Base-by-base conservation (phyloP, 176 grass and related monocot genomes). In the sorghum (Sorghum bicolor) region DNA sequence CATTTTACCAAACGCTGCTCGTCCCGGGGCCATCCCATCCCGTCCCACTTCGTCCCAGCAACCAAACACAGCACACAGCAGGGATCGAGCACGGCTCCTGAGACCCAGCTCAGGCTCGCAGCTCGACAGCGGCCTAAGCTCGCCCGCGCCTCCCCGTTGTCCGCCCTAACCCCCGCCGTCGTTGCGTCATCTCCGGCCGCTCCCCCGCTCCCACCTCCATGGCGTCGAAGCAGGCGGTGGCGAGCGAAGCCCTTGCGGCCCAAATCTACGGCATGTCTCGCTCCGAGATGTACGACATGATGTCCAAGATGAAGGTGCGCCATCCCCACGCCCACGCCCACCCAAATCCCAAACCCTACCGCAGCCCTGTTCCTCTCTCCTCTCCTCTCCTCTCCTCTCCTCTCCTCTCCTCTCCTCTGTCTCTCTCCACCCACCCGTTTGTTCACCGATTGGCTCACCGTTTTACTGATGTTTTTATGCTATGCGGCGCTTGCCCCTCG, bases 301-400 rank as follows among this genome's bases (percentile, higher is more conserved):
- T 99, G 89, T 87, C 89, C 81, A 86, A 99, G 81, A 86, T 96
- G 80, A 99, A 99, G 91, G 96, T 94, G 60, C 67, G 58, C 45
- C 24, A 2, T 29, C 41, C 17, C 39, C 55, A 0, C 4, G 53
- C 17, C 39, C 55, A 0, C 4, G 53, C 53, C 3, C 8, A 10
- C 25, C 31, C 32, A 24, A 68, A 75, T 78, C 63, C 64, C 57
- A 57, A 86, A 83, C 74, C 88, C 88, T 79, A 83, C 47, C 47
- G 58, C 10, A 15, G 10, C 44, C 8, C 72, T 69, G 41, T 82
- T 34, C 78, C 55, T 15, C 32, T 11, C 10, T 39, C 24, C 50
- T 40, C 8, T 36, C 14, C 11, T 3, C 41, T 10, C n/a, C n/a
- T n/a, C n/a, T n/a, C n/a, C n/a, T n/a, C n/a, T n/a, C n/a, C n/a